Evolutionary conservation across 2,329 filamentous ascomycete genomes (phyloP), one percentile per base, ranked within the genome.

Genomic region (Cercospora citrullina): DNA sequence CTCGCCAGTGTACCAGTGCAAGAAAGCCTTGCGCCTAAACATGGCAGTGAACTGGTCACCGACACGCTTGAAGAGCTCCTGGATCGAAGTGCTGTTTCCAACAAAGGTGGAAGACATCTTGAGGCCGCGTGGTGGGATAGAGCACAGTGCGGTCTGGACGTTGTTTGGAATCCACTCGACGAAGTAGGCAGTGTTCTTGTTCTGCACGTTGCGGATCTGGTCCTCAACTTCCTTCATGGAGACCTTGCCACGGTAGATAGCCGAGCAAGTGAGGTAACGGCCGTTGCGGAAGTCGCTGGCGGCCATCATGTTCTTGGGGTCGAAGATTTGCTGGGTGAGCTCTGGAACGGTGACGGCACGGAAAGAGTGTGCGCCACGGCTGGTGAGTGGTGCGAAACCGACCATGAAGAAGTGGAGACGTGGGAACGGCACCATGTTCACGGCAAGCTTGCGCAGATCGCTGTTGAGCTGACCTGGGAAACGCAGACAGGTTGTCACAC

Each of bases 361-460:
- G 94, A 98, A 99, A 77, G 92, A 93, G 88, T 96, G 84, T 75
- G 94, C 91, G 78, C 90, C 90, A 83, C 91, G 90, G 85, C 93
- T 96, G 82, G 95, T 99, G 79, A 99, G 89, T 81, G 95, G 95
- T 84, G 95, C 94, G 82, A 99, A 99, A 83, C 95, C 95, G 82
- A 99, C 95, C 95, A 99, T 99, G 90, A 99, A 99, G 91, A 99
- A 99, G 86, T 99, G 95, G 73, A 99, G 93, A 93, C 95, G 95
- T 76, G 95, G 95, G 92, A 99, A 99, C 72, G 95, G 95, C 85
- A 99, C 95, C 89, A 99, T 99, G 92, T 99, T 99, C 84, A 99
- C 95, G 76, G 95, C 95, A 80, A 99, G 86, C 89, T 99, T 99
- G 87, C 95, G 93, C 77, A 99, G 92, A 83, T 99, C 95, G 81